Conservation (phyloP, 2,329 filamentous ascomycete species). For the Elsinoe necatrix region DNA sequence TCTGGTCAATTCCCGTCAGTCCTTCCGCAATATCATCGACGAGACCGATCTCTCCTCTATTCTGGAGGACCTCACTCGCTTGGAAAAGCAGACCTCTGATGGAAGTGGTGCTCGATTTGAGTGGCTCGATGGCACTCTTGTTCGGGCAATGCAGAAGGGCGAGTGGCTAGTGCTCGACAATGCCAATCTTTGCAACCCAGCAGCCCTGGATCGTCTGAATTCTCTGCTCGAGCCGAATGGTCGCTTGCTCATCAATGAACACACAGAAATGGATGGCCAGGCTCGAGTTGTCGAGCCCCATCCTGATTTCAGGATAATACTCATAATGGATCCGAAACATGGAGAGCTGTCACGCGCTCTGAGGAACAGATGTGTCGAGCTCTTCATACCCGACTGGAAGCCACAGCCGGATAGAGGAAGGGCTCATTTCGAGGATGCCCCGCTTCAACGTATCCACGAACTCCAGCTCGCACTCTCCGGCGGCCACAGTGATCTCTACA, state of each 20-base stretch:
- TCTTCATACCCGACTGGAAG: slow-evolving; percentile 51
- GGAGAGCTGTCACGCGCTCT: slow-evolving; percentile 93
- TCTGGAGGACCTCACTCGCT: too few relatives aligned
- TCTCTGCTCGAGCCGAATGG: slow-evolving; percentile 89
- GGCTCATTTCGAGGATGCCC: not conserved
- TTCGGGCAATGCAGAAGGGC: slow-evolving; percentile 76
- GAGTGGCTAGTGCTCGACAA: slow-evolving; percentile 95
- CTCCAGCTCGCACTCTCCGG: not conserved
- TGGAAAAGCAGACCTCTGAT: too few relatives aligned
- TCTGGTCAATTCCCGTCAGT: too few relatives aligned
- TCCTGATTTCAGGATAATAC: slow-evolving; percentile 78
- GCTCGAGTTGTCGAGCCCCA: slow-evolving; percentile 75
- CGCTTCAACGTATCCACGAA: not conserved
- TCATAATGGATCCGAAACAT: slow-evolving; percentile 86
- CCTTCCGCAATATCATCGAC: too few relatives aligned
- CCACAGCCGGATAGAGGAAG: not conserved
- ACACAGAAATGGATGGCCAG: slow-evolving; percentile 72
- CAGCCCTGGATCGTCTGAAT: slow-evolving; percentile 88
- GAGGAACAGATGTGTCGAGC: slow-evolving; percentile 88
- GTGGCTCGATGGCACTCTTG: slow-evolving; percentile 89
- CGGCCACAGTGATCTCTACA: not conserved
- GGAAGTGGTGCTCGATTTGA: slow-evolving; percentile 69
- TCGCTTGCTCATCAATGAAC: slow-evolving; percentile 83
- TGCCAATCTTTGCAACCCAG: slow-evolving; percentile 91
- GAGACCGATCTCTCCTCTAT: too few relatives aligned